Evolutionary conservation across 1,139 yeast genomes (phyloP), one percentile per base, ranked within the genome.

Genomic region (Protomyces lactucae-debilis): DNA sequence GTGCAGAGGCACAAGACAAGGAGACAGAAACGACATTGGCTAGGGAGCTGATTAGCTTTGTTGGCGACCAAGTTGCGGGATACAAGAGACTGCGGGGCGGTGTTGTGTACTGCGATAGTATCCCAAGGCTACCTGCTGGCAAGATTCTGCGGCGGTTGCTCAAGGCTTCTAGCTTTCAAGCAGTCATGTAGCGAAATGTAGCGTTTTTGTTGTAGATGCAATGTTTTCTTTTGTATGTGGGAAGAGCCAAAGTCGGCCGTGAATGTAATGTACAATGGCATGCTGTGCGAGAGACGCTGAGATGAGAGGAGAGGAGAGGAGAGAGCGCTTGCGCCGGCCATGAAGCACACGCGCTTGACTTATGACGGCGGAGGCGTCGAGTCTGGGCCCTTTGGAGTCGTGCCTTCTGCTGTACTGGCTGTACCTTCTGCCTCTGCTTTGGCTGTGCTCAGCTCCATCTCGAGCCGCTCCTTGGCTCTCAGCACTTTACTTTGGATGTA

Each of bases 401-500:
- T 52, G 10, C 52, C 57, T 18, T 35, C 40, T 10, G 55, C 52
- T 1, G 57, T 52, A 43, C 25, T 43, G 3, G 48, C 48, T n/a
- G 23, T 10, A 3, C 40, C 61, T 51, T 56, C 60, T 16, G 37
- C 52, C 25, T 43, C 48, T 43, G 48, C 48, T 18, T 43, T 43
- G 48, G 25, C 48, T 6, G 63, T 59, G 10, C 43, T 40, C 35
- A 59, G 36, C 39, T 54, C 64, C 64, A 60, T 60, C 55, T 60
- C 59, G 65, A 85, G 73, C 66, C 89, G 76, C 72, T 85, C 88
- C 77, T 84, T 82, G n/a, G 93, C 90, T 74, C 96, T 84, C 75
- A 84, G 91, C 45, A 93, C 93, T 77, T 93, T 93, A 66, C 95
- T 86, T 75, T 93, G 99, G 61, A 93, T 75, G 73, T 92, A 93